Evolutionary conservation across 257 asterid genomes (phyloP), one percentile per base, ranked within the genome.

Genomic region (Solanum bulbocastanum): DNA sequence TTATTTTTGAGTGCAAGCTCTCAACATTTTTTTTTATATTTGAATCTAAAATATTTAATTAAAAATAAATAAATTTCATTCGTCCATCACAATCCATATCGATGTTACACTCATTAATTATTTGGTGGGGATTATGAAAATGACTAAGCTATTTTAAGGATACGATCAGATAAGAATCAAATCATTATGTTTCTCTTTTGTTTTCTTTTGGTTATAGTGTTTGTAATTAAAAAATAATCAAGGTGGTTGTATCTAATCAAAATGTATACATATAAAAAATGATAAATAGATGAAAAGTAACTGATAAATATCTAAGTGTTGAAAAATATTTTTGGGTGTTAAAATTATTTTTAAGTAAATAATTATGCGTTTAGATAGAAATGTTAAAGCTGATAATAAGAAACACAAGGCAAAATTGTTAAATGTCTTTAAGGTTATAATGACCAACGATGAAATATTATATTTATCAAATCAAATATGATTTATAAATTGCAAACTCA

Each of bases 111-210:
- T 2, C 44, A 72, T 74, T 74, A 74, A 74, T 36, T 22, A 20
- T 74, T 74, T 74, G 39, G 39, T 27, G 65, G 84, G 84, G n/a
- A 81, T 4, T 81, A 30, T 10, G 68, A 46, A 46, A 49, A 46
- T 27, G 30, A 15, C 4, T 18, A 8, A 14, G 42, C 8, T n/a
- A 27, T 44, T 65, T 91, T 88, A 56, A 33, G 87, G 52, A 86
- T 82, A 71, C 88, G 87, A 90, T 82, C 87, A 86, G 76, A 74
- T 10, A 88, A 52, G 87, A 86, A 91, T 87, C 93, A 87, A 91
- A 88, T 87, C 89, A 49, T 69, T 87, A 89, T 89, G 83, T 74
- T 40, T 12, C 42, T 18, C 3, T 20, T 81, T 27, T 44, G 10
- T 44, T 79, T 25, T 44, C 27, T 79, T 81, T 81, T 44, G 10